A percentile compares a stretch with the other conserved stretches of the same genome.
Evolutionary conservation across 306 rosid genomes (phyloP).

Genomic region (Vigna mungo): DNA sequence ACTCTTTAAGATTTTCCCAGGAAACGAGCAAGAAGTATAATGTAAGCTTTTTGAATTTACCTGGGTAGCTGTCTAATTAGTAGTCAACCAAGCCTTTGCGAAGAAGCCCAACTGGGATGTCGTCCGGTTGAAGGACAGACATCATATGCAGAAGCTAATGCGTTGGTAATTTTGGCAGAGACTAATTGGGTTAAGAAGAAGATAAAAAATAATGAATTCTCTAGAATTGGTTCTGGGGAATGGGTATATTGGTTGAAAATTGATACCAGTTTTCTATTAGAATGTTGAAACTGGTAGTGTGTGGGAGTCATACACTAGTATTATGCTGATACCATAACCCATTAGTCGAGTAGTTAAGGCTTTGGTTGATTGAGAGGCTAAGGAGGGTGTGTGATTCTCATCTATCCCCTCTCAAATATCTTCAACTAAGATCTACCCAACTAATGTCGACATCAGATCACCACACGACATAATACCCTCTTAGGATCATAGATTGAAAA

Average conservation of each 20-base stretch:
- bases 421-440: background rate
- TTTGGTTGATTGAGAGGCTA: background rate
- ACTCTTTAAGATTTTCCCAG: conserved; percentile 49
- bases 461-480: background rate
- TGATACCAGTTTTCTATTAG: conserved; percentile 11
- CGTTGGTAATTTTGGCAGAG: background rate
- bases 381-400: background rate
- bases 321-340: too few relatives aligned
- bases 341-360: background rate
- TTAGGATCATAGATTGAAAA: background rate
- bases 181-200: conserved; percentile 37
- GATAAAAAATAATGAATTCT: conserved; percentile 43
- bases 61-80: conserved; percentile 52
- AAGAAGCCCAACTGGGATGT: conserved; percentile 62
- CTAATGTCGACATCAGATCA: background rate
- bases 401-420: background rate
- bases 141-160: conserved; percentile 47
- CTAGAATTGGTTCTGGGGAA: conserved; percentile 29
- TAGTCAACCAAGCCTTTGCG: conserved; percentile 58
- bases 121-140: conserved; percentile 50
- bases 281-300: background rate
- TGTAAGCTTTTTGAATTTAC: conserved; percentile 61
- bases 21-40: conserved; percentile 45
- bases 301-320: background rate
- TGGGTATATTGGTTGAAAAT: conserved; percentile 30